phyloP scores from a whole-genome alignment of 176 grass and related monocot genomes.

The Bromus sterilis region DNA sequence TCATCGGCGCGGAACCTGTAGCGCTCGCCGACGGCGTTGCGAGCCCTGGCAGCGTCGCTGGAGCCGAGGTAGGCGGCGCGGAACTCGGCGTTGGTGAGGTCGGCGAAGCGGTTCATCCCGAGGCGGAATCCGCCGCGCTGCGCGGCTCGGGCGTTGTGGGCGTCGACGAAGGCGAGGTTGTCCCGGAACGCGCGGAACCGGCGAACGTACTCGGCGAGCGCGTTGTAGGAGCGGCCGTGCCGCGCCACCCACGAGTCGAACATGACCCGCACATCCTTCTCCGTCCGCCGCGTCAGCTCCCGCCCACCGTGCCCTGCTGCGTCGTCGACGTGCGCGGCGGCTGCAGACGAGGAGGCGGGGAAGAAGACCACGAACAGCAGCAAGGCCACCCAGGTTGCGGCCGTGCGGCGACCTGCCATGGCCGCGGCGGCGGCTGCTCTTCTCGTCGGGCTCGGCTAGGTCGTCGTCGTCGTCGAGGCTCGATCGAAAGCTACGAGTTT shows the following conservation, averaged over 20 bases:
- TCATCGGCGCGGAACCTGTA: background rate
- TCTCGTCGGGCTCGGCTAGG: background rate
- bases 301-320: background rate
- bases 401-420: background rate
- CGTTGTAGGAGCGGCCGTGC: conserved; percentile 18
- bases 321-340: background rate
- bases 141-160: conserved; percentile 23
- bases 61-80: conserved; percentile 40
- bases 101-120: conserved; percentile 71
- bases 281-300: background rate
- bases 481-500: background rate
- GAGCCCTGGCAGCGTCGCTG: too few relatives aligned
- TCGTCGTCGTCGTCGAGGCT: background rate
- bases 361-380: background rate
- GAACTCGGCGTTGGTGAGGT: conserved; percentile 75
- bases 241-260: conserved; percentile 34
- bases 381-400: background rate
- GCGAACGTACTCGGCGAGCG: conserved; percentile 32
- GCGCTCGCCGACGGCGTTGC: background rate
- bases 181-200: conserved; percentile 34
- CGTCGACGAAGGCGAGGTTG: conserved; percentile 42
- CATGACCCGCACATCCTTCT: conserved; percentile 5
- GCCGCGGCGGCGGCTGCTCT: background rate
- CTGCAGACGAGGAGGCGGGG: background rate
- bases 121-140: conserved; percentile 30